Conservation (phyloP, 2,329 filamentous ascomycete genomes). For the Arthrobotrys entomopaga region DNA sequence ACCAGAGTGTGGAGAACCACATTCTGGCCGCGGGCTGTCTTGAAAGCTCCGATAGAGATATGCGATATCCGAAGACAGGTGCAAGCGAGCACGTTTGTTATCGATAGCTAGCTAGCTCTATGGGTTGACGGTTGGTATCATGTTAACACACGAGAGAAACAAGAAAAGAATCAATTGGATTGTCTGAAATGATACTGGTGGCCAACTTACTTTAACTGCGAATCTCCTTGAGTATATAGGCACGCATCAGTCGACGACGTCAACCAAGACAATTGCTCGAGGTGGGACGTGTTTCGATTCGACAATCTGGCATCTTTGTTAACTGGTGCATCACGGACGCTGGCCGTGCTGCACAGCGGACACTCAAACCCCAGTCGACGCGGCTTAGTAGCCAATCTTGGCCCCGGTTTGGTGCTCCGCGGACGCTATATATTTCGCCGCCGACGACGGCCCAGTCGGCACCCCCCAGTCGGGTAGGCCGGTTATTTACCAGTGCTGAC, state of each 20-base stretch:
- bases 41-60: slow-evolving; percentile 17
- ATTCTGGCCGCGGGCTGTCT: slow-evolving; percentile 44
- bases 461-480: slow-evolving; percentile 41
- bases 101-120: slow-evolving; percentile 23
- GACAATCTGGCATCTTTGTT: slow-evolving; percentile 55
- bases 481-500: slow-evolving; percentile 34
- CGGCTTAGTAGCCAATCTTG: too few species aligned
- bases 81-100: slow-evolving; percentile 34
- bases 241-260: slow-evolving; percentile 24
- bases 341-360: slow-evolving; percentile 8
- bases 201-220: slow-evolving; percentile 14
- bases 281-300: slow-evolving; percentile 53
- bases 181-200: neutral
- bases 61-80: slow-evolving; percentile 27
- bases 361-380: too few species aligned
- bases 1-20: slow-evolving; percentile 54
- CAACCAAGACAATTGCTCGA: slow-evolving; percentile 13
- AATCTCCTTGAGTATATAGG: slow-evolving; percentile 5
- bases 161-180: slow-evolving; percentile 24
- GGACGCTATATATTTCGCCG: slow-evolving; percentile 25
- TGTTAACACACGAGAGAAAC: slow-evolving; percentile 8
- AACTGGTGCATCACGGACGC: slow-evolving; percentile 17
- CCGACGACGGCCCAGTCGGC: slow-evolving; percentile 24
- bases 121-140: slow-evolving; percentile 14
- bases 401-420: neutral